Evolutionary conservation across 305 asterid species (phyloP).

Genomic region (Fraxinus sp.): DNA sequence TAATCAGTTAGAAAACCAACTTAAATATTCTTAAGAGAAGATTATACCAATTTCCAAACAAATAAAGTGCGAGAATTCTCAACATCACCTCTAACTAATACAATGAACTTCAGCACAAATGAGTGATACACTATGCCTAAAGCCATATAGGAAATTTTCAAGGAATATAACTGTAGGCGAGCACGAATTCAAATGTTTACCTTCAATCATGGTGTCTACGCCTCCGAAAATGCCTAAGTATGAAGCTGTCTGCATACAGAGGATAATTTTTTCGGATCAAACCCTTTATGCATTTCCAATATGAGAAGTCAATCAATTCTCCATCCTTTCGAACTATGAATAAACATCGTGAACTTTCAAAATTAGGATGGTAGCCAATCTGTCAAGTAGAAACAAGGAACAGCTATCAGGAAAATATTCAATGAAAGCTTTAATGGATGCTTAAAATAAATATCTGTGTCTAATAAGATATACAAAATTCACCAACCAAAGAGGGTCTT

Average conservation of each 20-base stretch:
- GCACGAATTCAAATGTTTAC: slow-evolving; percentile 22
- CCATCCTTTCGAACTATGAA: slow-evolving; percentile 91
- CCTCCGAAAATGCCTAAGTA: slow-evolving; percentile 80
- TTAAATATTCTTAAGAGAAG: slow-evolving; percentile 15
- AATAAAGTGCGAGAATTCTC: slow-evolving; percentile 7
- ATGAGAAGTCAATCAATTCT: slow-evolving; percentile 81
- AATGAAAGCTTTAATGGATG: not conserved
- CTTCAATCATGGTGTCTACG: slow-evolving; percentile 52
- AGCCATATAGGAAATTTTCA: not conserved
- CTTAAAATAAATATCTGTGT: not conserved
- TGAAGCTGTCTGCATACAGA: slow-evolving; percentile 84
- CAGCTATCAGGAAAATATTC: slow-evolving; percentile 18
- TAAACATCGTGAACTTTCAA: slow-evolving; percentile 74
- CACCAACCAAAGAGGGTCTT: slow-evolving; percentile 1
- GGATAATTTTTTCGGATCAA: slow-evolving; percentile 86
- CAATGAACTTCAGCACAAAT: not conserved
- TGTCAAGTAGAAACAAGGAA: slow-evolving; percentile 40
- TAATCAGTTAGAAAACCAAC: slow-evolving; percentile 16
- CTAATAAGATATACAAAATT: not conserved
- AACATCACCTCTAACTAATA: slow-evolving; percentile 15
- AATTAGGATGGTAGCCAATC: slow-evolving; percentile 91
- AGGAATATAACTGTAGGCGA: not conserved
- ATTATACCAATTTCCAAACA: not conserved
- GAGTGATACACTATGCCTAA: slow-evolving; percentile 16
- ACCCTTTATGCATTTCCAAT: slow-evolving; percentile 97